Evolutionary conservation across 2,329 filamentous ascomycete species (phyloP), one percentile per base, ranked within the genome.

Genomic region (Aurifilum marmelostoma): DNA sequence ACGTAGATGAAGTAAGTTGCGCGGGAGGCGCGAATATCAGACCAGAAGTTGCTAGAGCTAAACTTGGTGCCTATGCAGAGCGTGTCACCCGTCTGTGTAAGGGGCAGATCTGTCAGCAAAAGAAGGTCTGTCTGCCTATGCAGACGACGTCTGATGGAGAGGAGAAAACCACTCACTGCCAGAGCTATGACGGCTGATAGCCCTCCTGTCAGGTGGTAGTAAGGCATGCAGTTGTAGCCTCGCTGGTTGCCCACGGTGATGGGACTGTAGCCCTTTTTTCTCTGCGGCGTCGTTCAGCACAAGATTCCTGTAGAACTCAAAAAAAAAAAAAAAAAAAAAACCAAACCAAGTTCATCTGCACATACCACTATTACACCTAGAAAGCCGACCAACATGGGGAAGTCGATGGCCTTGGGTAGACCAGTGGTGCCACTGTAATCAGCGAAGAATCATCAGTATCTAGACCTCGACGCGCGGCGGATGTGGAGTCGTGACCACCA

Each of bases 1-100:
- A 94, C 92, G 75, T 94, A 94, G 24, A 91, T 87, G 73, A 94
- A 92, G 74, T 87, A 86, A 0, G 91, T 93, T 0, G 91, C 87
- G 18, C 85, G 79, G 0, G 88, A 89, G 69, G 89, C 89, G 60
- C 89, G 86, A 27, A 93, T 83, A 71, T 94, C 92, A 41, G 80
- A 78, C 91, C 92, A 94, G 82, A 94, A 94, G 24, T 83, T 83
- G 0, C 87, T 85, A 1, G 86, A 88, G 70, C 88, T 91, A 81
- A 94, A 94, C 76, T 85, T 88, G 66, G 85, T 86, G 27, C 87
- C 88, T 50, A 92, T 84, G 74, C 88, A 90, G 43, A 90, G 79
- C 0, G 88, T 89, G 12, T 81, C 78, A 14, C 83, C 83, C 11
- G 75, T 77, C 72, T 79, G 74, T 54, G 6, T 47, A n/a, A 47